Percentiles rank a stretch among this genome's conserved stretches.
These are phyloP conservation scores for Neurospora hispaniola DNA, from an alignment of 495 filamentous ascomycete species.

Conservation along the genomic window DNA sequence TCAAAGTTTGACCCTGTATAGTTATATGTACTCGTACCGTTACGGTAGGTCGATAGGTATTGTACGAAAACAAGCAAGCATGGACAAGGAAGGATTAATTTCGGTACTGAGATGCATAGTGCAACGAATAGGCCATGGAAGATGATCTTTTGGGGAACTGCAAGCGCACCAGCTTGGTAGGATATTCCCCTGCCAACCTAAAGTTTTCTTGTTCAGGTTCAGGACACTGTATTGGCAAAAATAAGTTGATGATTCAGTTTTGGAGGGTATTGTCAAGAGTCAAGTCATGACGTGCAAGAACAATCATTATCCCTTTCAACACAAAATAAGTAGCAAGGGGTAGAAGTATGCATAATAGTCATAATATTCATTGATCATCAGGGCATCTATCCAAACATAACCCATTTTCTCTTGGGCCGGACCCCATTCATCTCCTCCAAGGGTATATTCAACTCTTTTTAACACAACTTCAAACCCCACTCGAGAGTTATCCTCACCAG, in stretches of 20 bases:
- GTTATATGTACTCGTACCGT: not conserved
- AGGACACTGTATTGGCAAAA: not conserved
- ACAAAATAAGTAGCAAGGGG: not conserved
- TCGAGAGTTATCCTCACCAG: not conserved
- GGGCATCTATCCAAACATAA: not conserved
- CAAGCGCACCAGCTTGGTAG: not conserved
- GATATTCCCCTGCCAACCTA: not conserved
- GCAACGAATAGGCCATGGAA: not conserved
- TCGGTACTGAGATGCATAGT: not conserved
- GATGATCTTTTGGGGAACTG: not conserved
- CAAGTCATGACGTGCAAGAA: not conserved
- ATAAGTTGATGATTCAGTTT: too few species aligned
- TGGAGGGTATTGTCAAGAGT: not conserved
- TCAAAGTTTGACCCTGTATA: too few species aligned
- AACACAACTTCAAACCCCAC: not conserved
- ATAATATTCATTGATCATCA: not conserved
- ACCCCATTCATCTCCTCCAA: not conserved
- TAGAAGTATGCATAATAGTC: not conserved
- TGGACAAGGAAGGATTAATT: not conserved
- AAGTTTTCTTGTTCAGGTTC: not conserved
- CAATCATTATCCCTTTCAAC: not conserved
- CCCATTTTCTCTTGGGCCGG: not conserved
- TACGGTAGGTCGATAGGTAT: not conserved
- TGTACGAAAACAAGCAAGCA: not conserved
- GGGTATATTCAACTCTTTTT: not conserved